Evolutionary conservation across 371 early-diverging fungal genomes (phyloP), one percentile per base, ranked within the genome.

Genomic region (Mortierella sp.): DNA sequence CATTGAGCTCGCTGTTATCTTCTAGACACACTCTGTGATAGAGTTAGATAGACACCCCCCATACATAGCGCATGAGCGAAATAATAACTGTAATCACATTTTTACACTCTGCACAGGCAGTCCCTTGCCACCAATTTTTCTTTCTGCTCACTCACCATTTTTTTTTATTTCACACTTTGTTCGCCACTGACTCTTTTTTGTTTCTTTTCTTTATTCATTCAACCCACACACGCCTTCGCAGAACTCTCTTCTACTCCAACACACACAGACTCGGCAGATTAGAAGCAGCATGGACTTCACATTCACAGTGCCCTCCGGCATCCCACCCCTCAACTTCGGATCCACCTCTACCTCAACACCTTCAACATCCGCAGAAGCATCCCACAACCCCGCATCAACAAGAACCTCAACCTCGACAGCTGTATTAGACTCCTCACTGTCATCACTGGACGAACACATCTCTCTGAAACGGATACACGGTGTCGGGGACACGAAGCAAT

Each of bases 1-100:
- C 22, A 86, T 82, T 3, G 93, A 94, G 73, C 70, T 92, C 22
- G 83, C 85, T 47, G 82, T 89, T 45, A 76, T 87, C 6, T 85
- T 45, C 24, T 73, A 63, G n/a, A 8, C 19, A 34, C 0, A 19
- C 2, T 2, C 37, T 63, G 22, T 63, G 31, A 14, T 1, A 45
- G 4, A 31, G 55, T 29, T 13, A 1, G 22, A 47, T 13, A n/a
- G n/a, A n/a, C n/a, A n/a, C n/a, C n/a, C n/a, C n/a, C n/a, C n/a
- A n/a, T n/a, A n/a, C n/a, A n/a, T n/a, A n/a, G n/a, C n/a, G n/a
- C n/a, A n/a, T n/a, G n/a, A n/a, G n/a, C n/a, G n/a, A n/a, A n/a
- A n/a, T n/a, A n/a, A n/a, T n/a, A n/a, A n/a, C n/a, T n/a, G n/a
- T n/a, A n/a, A n/a, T n/a, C n/a, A n/a, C n/a, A n/a, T n/a, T n/a